Evolutionary conservation across 176 grass and related monocot species (phyloP).

Genomic region (maize (Zea mays)): DNA sequence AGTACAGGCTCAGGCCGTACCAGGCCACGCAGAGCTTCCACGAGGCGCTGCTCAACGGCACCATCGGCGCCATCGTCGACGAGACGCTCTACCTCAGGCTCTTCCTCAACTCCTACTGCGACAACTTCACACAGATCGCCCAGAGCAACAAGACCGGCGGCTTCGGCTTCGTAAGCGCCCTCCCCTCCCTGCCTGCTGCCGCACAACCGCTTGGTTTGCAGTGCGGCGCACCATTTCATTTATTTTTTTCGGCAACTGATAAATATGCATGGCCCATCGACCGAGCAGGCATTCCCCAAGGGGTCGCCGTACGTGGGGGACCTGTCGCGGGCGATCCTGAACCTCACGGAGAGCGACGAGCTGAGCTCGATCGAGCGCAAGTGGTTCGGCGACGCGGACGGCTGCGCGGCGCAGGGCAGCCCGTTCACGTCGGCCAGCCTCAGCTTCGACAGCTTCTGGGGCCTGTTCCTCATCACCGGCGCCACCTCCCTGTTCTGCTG

Average conservation of each 20-base stretch:
- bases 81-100: slow-evolving; percentile 64
- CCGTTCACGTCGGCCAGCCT: slow-evolving; percentile 50
- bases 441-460: slow-evolving; percentile 71
- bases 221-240: neutral
- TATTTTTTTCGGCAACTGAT: too few species aligned
- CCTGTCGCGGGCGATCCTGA: slow-evolving; percentile 68
- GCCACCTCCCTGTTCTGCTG: slow-evolving; percentile 46
- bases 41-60: slow-evolving; percentile 44
- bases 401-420: slow-evolving; percentile 21
- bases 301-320: slow-evolving; percentile 64
- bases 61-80: slow-evolving; percentile 58
- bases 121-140: slow-evolving; percentile 39
- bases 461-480: slow-evolving; percentile 81
- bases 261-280: too few species aligned
- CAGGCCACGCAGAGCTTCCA: slow-evolving; percentile 31
- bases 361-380: slow-evolving; percentile 60
- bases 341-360: slow-evolving; percentile 55
- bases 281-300: slow-evolving; percentile 54
- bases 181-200: neutral
- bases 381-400: slow-evolving; percentile 51
- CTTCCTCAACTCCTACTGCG: slow-evolving; percentile 59
- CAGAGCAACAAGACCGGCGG: slow-evolving; percentile 60
- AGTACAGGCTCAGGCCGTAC: slow-evolving; percentile 37
- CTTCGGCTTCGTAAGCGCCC: slow-evolving; percentile 62
- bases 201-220: neutral